These are phyloP conservation scores for Athelia sp. DNA, from an alignment of 1,284 basidiomycete genomes.

Conservation along the genomic window DNA sequence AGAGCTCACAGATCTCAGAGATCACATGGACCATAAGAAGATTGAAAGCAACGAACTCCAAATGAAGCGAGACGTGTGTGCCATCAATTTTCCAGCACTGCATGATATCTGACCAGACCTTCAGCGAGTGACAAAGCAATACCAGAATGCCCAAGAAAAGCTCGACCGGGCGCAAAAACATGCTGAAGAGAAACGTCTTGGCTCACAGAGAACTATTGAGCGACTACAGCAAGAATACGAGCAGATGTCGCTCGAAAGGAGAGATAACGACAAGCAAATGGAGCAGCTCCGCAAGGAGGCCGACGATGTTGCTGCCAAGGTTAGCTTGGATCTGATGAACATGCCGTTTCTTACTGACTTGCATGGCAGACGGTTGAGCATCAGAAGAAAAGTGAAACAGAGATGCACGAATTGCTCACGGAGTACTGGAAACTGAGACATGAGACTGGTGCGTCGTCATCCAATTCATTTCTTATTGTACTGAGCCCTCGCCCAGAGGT, in stretches of 20 bases:
- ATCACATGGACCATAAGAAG: slow-evolving; percentile 63
- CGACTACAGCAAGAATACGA: slow-evolving; percentile 72
- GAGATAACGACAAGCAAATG: slow-evolving; percentile 71
- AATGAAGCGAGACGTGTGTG: slow-evolving; percentile 58
- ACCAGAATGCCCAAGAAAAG: slow-evolving; percentile 73
- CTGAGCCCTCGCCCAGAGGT: slow-evolving; percentile 43
- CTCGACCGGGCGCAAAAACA: slow-evolving; percentile 69
- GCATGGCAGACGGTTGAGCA: slow-evolving; percentile 64
- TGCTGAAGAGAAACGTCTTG: slow-evolving; percentile 66
- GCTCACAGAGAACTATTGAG: slow-evolving; percentile 65
- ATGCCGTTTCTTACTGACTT: slow-evolving; percentile 4
- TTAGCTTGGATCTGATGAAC: slow-evolving; percentile 17
- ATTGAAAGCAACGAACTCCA: slow-evolving; percentile 68
- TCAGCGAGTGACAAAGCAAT: slow-evolving; percentile 72
- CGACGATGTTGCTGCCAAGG: slow-evolving; percentile 59
- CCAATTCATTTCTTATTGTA: neutral
- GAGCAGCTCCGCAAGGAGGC: slow-evolving; percentile 69
- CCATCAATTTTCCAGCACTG: neutral
- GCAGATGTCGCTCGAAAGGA: slow-evolving; percentile 65
- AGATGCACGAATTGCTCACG: slow-evolving; percentile 70
- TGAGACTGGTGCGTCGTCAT: slow-evolving; percentile 57
- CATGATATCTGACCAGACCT: neutral
- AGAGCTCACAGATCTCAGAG: slow-evolving; percentile 56
- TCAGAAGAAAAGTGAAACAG: slow-evolving; percentile 63
- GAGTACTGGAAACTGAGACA: slow-evolving; percentile 80